phyloP scores from a whole-genome alignment of 192 early-diverging fungal species.

The Martensiomyces pterosporus region DNA sequence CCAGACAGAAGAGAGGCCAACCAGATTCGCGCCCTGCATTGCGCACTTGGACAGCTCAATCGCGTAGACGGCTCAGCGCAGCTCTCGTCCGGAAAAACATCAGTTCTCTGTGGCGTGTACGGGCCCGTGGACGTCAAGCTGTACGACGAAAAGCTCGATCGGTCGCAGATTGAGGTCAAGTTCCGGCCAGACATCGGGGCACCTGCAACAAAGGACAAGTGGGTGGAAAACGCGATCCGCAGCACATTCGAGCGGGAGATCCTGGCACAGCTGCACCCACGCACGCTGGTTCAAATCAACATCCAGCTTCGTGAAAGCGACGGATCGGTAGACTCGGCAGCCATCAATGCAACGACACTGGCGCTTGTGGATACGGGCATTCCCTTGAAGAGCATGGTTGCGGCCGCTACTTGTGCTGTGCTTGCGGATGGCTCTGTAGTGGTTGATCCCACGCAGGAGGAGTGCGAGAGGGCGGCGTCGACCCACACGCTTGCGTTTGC shows the following conservation, averaged over 20 bases:
- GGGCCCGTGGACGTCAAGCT: slow-evolving; percentile 85
- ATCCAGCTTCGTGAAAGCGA: slow-evolving; percentile 81
- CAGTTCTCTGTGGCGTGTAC: slow-evolving; percentile 73
- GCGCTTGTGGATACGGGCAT: slow-evolving; percentile 90
- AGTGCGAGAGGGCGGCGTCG: slow-evolving; percentile 66
- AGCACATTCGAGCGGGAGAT: slow-evolving; percentile 73
- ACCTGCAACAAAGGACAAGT: slow-evolving; percentile 67
- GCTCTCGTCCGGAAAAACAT: slow-evolving; percentile 72
- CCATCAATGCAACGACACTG: slow-evolving; percentile 78
- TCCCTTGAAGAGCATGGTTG: slow-evolving; percentile 66
- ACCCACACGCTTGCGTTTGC: slow-evolving; percentile 81
- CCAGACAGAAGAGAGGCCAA: slow-evolving; percentile 52
- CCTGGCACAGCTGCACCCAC: slow-evolving; percentile 75
- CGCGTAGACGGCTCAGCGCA: slow-evolving; percentile 83
- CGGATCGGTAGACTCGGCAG: slow-evolving; percentile 72
- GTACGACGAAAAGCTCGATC: slow-evolving; percentile 86
- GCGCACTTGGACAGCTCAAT: slow-evolving; percentile 63
- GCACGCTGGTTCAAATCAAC: slow-evolving; percentile 82
- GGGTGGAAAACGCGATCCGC: slow-evolving; percentile 64
- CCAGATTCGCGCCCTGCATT: slow-evolving; percentile 70
- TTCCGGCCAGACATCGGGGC: slow-evolving; percentile 65
- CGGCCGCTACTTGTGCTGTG: slow-evolving; percentile 69
- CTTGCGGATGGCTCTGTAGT: slow-evolving; percentile 54
- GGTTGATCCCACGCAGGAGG: slow-evolving; percentile 77
- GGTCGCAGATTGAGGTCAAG: slow-evolving; percentile 77